Evolutionary conservation across 2,329 filamentous ascomycete species (phyloP), one percentile per base, ranked within the genome.

Genomic region (Diaporthe sp.): DNA sequence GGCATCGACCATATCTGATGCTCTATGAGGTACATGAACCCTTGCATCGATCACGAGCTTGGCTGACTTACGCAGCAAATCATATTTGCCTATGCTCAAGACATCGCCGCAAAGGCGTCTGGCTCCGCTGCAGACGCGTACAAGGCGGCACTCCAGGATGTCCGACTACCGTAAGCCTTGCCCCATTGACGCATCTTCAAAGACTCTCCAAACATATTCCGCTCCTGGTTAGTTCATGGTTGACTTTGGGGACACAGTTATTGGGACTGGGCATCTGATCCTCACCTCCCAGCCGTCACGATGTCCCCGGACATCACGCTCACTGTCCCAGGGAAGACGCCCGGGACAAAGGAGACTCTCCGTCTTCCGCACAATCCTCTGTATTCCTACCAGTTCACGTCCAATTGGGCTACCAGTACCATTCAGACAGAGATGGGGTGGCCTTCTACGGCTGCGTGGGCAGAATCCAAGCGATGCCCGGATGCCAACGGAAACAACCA

Each of bases 21-120:
- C 59, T 73, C 10, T 73, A 73, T 55, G 59, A 73, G 70, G 39
- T 25, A 62, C 2, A 15, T 17, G 13, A 51, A 8, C 0, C 7
- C 3, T 2, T n/a, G 1, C 10, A 15, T 12, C 15, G 9, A 15
- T 15, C 4, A 1, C 1, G 25, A 59, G 1, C n/a, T 9, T 6
- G 1, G 55, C 58, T 72, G 8, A 72, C 9, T 1, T 65, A 9
- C 4, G 2, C 59, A 73, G 59, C 58, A 73, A 73, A 68, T 73
- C 44, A 67, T 73, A 49, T 67, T 65, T 49, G 71, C 71, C 17
- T 73, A 73, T 19, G 71, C 71, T 13, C 44, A 53, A 28, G 71
- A 73, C 3, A 73, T 73, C 31, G 71, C n/a, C 12, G 39, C 46
- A 13, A 57, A 68, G 42, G 71, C 71, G 13, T 12, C 71, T 67